Evolutionary conservation across 2,329 filamentous ascomycete genomes (phyloP).

Genomic region (Drechslerella coelobrocha): DNA sequence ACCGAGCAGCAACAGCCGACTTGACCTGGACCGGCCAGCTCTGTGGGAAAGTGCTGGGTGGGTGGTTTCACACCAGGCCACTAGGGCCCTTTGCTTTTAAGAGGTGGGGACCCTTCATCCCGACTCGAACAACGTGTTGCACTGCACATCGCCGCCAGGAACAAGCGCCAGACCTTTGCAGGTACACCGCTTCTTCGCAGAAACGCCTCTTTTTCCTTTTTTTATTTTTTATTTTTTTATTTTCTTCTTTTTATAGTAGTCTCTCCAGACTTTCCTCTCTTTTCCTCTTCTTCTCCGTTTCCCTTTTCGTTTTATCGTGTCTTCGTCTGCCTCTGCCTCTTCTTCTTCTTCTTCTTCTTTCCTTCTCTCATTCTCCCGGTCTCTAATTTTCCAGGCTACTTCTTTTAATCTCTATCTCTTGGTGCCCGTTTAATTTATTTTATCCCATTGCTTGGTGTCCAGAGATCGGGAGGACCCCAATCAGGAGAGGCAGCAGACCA

Average conservation of each 20-base stretch:
- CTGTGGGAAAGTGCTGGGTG: too few species aligned
- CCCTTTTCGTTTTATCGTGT: conserved; percentile 11
- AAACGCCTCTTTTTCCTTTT: conserved; percentile 1
- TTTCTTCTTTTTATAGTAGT: neutral
- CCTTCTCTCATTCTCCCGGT: neutral
- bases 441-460: neutral
- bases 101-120: too few species aligned
- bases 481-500: neutral
- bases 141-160: neutral
- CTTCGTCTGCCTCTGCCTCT: neutral
- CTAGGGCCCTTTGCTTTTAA: too few species aligned
- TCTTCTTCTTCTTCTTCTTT: neutral
- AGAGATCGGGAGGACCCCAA: neutral
- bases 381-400: neutral
- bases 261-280: neutral
- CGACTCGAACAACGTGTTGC: neutral
- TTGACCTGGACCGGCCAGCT: too few species aligned
- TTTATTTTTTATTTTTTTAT: neutral
- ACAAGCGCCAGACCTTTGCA: neutral
- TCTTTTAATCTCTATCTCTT: neutral
- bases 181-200: neutral
- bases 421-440: neutral
- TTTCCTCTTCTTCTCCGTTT: conserved; percentile 5
- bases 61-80: too few species aligned
- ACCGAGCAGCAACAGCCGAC: too few species aligned